Conservation (phyloP, 192 early-diverging fungal genomes). For the Linnemannia zychae region DNA sequence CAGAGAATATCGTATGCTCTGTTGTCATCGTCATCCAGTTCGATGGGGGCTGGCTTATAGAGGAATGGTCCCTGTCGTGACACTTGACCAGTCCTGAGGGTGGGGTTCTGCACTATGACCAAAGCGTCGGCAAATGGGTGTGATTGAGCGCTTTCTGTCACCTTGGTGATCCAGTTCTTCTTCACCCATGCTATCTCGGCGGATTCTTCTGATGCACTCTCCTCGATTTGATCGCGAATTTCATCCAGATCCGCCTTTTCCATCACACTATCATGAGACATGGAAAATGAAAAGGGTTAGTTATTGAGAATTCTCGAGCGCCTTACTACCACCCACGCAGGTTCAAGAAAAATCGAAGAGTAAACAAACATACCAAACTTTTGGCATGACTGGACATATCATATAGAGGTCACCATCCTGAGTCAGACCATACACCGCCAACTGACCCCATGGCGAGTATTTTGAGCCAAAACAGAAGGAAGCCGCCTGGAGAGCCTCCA, state of each 20-base stretch:
- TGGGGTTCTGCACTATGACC: constrained; percentile 23
- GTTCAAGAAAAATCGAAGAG: neutral
- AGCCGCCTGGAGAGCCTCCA: constrained; percentile 55
- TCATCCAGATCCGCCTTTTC: constrained; percentile 25
- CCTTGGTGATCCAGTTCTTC: constrained; percentile 60
- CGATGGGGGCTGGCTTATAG: constrained; percentile 58
- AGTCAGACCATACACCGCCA: constrained; percentile 79
- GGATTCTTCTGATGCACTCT: constrained; percentile 7
- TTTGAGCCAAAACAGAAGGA: constrained; percentile 66
- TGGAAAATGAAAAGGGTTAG: neutral
- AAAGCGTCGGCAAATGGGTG: constrained; percentile 33
- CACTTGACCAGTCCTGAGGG: constrained; percentile 11
- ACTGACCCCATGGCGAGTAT: constrained; percentile 73
- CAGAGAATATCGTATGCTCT: constrained; percentile 63
- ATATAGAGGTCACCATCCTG: constrained; percentile 79
- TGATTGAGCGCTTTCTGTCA: constrained; percentile 45
- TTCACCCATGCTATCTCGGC: neutral
- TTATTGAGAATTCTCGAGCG: neutral
- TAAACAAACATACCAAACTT: constrained; percentile 62
- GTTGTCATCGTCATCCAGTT: constrained; percentile 34
- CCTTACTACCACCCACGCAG: neutral
- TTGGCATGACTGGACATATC: constrained; percentile 84
- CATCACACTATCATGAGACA: constrained; percentile 18
- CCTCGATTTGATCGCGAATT: constrained; percentile 36
- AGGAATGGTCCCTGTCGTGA: constrained; percentile 68